Evolutionary conservation across 2,329 filamentous ascomycete species (phyloP).

Genomic region (Botrytis medusae): DNA sequence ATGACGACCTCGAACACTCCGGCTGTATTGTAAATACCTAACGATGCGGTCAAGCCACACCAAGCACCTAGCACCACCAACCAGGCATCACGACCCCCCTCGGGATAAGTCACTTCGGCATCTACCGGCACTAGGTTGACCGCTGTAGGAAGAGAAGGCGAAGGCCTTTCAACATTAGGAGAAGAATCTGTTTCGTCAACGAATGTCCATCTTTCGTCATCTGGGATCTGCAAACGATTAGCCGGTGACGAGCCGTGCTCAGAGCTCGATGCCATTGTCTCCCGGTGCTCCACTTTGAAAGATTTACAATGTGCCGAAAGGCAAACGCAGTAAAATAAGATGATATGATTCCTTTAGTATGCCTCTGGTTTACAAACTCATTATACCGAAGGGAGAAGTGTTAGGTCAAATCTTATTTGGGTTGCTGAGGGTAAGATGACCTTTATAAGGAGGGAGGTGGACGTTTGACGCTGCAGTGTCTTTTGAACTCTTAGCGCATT

Average conservation of each 20-base stretch:
- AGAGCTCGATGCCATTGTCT: not conserved
- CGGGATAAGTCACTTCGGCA: slow-evolving; percentile 53
- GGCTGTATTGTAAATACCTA: slow-evolving; percentile 79
- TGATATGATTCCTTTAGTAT: not conserved
- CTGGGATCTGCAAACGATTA: not conserved
- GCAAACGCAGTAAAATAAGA: not conserved
- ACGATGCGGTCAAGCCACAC: slow-evolving; percentile 70
- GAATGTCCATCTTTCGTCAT: not conserved
- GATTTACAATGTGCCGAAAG: not conserved
- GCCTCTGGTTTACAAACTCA: not conserved
- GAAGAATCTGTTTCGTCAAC: not conserved
- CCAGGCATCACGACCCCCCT: slow-evolving; percentile 79
- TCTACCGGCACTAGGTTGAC: not conserved
- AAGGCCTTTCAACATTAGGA: not conserved
- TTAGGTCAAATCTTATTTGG: not conserved
- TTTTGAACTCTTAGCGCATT: not conserved
- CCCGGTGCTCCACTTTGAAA: not conserved
- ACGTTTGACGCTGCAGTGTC: not conserved
- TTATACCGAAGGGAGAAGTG: not conserved
- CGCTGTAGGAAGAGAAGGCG: not conserved
- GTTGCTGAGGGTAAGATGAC: not conserved
- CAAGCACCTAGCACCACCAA: slow-evolving; percentile 82
- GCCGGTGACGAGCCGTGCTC: not conserved
- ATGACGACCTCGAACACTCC: slow-evolving; percentile 63
- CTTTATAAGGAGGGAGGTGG: not conserved